phyloP scores from a whole-genome alignment of 306 rosid species.

The Delonix regia region DNA sequence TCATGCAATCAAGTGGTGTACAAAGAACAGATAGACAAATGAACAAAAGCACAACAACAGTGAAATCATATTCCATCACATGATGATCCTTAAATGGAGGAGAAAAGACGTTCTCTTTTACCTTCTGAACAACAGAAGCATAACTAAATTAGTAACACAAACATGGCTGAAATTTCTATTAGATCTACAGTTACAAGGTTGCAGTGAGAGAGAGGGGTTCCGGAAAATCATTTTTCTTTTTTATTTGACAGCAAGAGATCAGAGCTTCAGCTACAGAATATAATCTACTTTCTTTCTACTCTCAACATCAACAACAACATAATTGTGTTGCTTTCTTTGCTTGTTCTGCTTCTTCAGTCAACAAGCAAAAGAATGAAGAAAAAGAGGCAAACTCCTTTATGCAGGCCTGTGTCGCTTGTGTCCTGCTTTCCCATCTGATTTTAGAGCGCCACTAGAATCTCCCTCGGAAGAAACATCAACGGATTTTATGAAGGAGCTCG shows the following conservation, averaged over 20 bases:
- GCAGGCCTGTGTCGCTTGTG: conserved; percentile 77
- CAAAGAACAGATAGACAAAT: conserved; percentile 13
- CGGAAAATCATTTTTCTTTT: conserved; percentile 48
- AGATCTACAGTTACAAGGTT: conserved; percentile 66
- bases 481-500: conserved; percentile 82
- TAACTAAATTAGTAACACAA: conserved; percentile 36
- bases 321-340: background rate
- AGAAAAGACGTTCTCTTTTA: conserved; percentile 10
- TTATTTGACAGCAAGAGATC: conserved; percentile 40
- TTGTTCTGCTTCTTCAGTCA: conserved; percentile 22
- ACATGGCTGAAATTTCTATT: conserved; percentile 48
- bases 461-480: conserved; percentile 93
- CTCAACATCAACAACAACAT: background rate
- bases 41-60: background rate
- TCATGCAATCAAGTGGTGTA: conserved; percentile 5
- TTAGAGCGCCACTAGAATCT: conserved; percentile 86
- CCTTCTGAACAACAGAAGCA: conserved; percentile 19
- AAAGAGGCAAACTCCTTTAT: conserved; percentile 33
- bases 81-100: background rate
- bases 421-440: conserved; percentile 73
- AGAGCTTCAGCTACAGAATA: conserved; percentile 40
- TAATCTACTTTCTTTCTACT: conserved; percentile 44
- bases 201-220: conserved; percentile 46
- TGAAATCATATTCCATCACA: background rate
- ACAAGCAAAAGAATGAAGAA: conserved; percentile 39